phyloP scores from a whole-genome alignment of 202 grass and related monocot species.

The Carex sylvatica region DNA sequence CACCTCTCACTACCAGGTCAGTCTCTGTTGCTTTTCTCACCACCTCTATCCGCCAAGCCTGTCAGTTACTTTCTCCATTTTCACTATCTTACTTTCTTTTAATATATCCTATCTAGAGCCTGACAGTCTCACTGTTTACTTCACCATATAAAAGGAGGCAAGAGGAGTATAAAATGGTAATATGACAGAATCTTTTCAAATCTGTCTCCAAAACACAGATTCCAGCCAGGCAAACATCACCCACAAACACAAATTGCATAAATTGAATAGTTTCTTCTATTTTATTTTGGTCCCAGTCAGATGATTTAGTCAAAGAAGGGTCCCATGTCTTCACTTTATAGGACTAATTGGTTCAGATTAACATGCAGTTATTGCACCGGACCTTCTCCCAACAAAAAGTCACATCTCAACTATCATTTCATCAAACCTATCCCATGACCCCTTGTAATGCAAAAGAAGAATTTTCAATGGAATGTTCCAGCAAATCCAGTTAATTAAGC shows the following conservation, averaged over 20 bases:
- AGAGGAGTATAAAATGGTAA: background rate
- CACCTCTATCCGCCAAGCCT: background rate
- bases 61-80: background rate
- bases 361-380: background rate
- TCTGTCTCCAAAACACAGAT: background rate
- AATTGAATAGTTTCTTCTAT: background rate
- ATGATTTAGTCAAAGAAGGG: background rate
- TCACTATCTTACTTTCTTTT: background rate
- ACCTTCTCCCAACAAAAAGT: background rate
- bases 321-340: background rate
- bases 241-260: background rate
- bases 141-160: background rate
- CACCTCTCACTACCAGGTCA: background rate
- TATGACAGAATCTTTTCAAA: background rate
- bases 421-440: background rate
- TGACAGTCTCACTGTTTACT: background rate
- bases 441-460: background rate
- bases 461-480: background rate
- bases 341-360: background rate
- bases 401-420: background rate
- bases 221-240: background rate
- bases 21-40: background rate
- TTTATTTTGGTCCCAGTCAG: background rate
- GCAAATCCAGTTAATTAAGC: constrained; percentile 5
- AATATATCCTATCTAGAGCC: background rate